Percentiles rank a stretch among this genome's conserved stretches.
Evolutionary conservation across 2,329 filamentous ascomycete species (phyloP).

Genomic region (Elsinoe ampelina): DNA sequence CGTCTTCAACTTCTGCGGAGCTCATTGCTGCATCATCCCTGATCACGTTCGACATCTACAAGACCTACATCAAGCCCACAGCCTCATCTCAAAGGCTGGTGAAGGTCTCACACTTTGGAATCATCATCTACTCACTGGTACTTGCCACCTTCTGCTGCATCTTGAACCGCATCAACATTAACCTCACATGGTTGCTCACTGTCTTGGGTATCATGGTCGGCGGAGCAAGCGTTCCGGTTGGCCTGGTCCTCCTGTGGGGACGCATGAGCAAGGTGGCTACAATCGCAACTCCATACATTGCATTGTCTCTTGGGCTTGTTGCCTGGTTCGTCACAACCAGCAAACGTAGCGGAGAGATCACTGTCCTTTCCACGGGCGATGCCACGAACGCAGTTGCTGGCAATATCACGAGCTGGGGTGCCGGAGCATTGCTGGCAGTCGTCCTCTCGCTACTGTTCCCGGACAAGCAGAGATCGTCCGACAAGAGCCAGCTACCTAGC

Average conservation of each 20-base stretch:
- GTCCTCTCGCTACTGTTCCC: constrained; percentile 29
- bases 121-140: constrained; percentile 26
- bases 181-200: constrained; percentile 28
- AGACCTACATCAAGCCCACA: constrained; percentile 32
- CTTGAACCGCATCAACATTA: constrained; percentile 29
- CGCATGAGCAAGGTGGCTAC: constrained; percentile 27
- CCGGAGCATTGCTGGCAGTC: constrained; percentile 23
- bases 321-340: constrained; percentile 31
- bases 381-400: constrained; percentile 30
- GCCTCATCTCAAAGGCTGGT: constrained; percentile 27
- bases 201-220: constrained; percentile 31
- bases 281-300: constrained; percentile 25
- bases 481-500: constrained; percentile 26
- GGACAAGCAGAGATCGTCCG: constrained; percentile 28
- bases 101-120: constrained; percentile 28
- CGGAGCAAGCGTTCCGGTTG: constrained; percentile 27
- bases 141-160: constrained; percentile 31
- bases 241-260: constrained; percentile 29
- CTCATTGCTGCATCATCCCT: constrained; percentile 33
- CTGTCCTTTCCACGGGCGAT: constrained; percentile 27
- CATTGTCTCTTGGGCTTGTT: constrained; percentile 27
- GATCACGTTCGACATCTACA: constrained; percentile 37
- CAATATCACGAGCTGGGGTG: constrained; percentile 19
- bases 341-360: constrained; percentile 25
- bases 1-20: constrained; percentile 29